Conservation (phyloP, 2,329 filamentous ascomycete species). For the Aschersonia sp. region DNA sequence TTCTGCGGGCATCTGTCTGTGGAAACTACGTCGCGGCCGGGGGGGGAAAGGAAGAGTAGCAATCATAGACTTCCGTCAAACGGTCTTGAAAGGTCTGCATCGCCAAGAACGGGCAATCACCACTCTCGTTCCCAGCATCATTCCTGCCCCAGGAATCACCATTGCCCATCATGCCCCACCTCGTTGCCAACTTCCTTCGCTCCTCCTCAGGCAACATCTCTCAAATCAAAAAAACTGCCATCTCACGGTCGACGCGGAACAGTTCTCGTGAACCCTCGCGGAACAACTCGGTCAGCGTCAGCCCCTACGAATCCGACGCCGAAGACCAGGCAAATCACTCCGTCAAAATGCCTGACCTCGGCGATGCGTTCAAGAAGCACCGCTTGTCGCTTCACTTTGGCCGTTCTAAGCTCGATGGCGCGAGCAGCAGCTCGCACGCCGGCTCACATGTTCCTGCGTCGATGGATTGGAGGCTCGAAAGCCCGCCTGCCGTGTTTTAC, state of each 20-base stretch:
- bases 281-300: slow-evolving; percentile 15
- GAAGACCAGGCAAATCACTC: slow-evolving; percentile 14
- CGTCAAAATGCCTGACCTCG: slow-evolving; percentile 23
- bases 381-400: slow-evolving; percentile 25
- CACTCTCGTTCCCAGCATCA: background rate
- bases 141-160: background rate
- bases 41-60: too few relatives aligned
- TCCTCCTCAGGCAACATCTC: slow-evolving; percentile 39
- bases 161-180: slow-evolving; percentile 37
- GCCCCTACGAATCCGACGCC: slow-evolving; percentile 19
- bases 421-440: slow-evolving; percentile 11
- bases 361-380: slow-evolving; percentile 25
- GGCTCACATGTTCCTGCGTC: slow-evolving; percentile 23
- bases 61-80: too few relatives aligned
- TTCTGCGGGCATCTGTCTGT: too few relatives aligned
- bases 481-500: slow-evolving; percentile 74
- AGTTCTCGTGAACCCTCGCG: slow-evolving; percentile 14
- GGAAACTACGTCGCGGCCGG: too few relatives aligned
- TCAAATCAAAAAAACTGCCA: slow-evolving; percentile 27
- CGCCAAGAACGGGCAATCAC: background rate
- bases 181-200: slow-evolving; percentile 41
- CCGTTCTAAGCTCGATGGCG: slow-evolving; percentile 4
- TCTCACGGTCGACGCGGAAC: slow-evolving; percentile 14
- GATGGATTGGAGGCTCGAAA: slow-evolving; percentile 56
- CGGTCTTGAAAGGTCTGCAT: background rate